Evolutionary conservation across 75 land plant genomes (phyloP).

Genomic region (Cupressus sempervirens): DNA sequence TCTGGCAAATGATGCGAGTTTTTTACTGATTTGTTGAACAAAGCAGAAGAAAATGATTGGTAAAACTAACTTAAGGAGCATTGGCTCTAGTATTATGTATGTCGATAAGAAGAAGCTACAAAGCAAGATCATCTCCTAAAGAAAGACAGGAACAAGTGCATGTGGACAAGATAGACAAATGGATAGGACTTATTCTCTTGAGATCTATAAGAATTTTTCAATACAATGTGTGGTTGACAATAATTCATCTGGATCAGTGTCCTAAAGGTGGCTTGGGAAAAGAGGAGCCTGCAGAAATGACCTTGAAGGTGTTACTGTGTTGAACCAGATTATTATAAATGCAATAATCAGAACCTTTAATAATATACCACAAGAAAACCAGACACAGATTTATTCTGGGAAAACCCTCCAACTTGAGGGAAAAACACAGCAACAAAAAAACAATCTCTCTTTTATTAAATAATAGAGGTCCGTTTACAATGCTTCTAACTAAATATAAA

Average conservation of each 20-base stretch:
- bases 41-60: not conserved
- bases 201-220: not conserved
- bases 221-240: not conserved
- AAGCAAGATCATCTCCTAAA: not conserved
- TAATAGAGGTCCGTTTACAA: no score
- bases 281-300: not conserved
- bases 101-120: not conserved
- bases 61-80: not conserved
- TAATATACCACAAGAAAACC: no score
- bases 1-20: not conserved
- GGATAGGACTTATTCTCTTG: not conserved
- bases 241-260: not conserved
- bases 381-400: no score
- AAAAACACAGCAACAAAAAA: no score
- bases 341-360: no score
- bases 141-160: not conserved
- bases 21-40: not conserved
- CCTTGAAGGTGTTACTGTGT: no score
- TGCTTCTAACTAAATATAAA: no score
- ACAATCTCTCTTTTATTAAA: no score
- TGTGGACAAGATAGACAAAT: not conserved
- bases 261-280: not conserved
- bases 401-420: no score
- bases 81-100: not conserved
- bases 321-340: no score